A percentile compares a stretch with the other conserved stretches of the same genome.
phyloP scores from a whole-genome alignment of 352 stramenopile species.

The Phytophthora tubulina region DNA sequence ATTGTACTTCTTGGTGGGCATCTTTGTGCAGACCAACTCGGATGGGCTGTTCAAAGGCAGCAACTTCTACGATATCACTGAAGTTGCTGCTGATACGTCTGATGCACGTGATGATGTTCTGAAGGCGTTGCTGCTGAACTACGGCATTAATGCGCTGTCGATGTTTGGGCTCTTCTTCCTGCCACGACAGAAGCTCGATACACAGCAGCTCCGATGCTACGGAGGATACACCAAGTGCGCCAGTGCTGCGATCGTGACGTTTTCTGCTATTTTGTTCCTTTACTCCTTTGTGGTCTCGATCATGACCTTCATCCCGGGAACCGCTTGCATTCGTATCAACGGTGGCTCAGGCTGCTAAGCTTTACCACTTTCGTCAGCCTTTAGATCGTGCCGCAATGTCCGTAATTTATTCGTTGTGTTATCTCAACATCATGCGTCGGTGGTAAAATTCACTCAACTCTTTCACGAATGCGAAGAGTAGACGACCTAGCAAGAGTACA shows the following conservation, averaged over 20 bases:
- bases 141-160: constrained; percentile 53
- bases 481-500: too few relatives aligned
- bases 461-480: too few relatives aligned
- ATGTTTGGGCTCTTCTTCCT: constrained; percentile 56
- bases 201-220: constrained; percentile 68
- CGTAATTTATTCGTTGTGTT: constrained; percentile 19
- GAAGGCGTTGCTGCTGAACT: constrained; percentile 48
- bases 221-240: constrained; percentile 71
- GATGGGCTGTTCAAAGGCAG: constrained; percentile 43
- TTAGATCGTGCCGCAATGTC: not conserved
- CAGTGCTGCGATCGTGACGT: constrained; percentile 50
- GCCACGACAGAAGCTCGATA: constrained; percentile 65
- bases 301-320: constrained; percentile 50
- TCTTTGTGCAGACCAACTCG: constrained; percentile 54
- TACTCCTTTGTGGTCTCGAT: constrained; percentile 44
- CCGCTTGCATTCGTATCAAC: constrained; percentile 44
- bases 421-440: too few relatives aligned
- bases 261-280: constrained; percentile 45
- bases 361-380: not conserved
- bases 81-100: constrained; percentile 30
- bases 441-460: too few relatives aligned
- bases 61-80: constrained; percentile 47
- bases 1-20: constrained; percentile 48
- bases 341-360: constrained; percentile 51
- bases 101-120: constrained; percentile 38